Conservation (phyloP, 2,329 filamentous ascomycete species). For the Pseudopithomyces chartarum region DNA sequence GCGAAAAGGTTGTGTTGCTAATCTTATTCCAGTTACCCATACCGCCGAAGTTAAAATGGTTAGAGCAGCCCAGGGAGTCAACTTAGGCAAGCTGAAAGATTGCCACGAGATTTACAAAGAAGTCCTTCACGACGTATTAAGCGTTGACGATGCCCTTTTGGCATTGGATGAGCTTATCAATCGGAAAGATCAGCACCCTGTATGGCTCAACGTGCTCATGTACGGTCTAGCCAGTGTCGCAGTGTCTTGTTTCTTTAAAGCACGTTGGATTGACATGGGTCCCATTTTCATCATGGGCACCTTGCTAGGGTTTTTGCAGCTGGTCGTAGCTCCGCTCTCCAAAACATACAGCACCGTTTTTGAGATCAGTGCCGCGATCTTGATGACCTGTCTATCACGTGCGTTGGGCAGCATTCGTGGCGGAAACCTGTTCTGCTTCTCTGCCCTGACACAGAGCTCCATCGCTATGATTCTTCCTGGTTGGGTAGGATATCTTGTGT, state of each 20-base stretch:
- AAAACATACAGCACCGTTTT: constrained; percentile 66
- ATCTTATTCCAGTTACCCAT: constrained; percentile 57
- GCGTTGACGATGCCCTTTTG: constrained; percentile 69
- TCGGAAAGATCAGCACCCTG: constrained; percentile 58
- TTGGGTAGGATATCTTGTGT: constrained; percentile 31
- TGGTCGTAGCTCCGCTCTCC: constrained; percentile 73
- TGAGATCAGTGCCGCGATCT: constrained; percentile 52
- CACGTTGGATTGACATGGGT: constrained; percentile 76
- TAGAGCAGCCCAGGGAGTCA: constrained; percentile 69
- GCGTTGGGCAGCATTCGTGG: constrained; percentile 53
- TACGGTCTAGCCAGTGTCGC: constrained; percentile 76
- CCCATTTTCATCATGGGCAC: constrained; percentile 77
- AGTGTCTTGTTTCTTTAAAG: constrained; percentile 79
- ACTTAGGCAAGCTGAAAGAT: constrained; percentile 74
- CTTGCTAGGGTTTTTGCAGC: constrained; percentile 74
- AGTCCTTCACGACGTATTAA: constrained; percentile 73
- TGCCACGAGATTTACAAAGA: constrained; percentile 79
- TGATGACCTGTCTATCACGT: constrained; percentile 54
- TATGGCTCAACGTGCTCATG: constrained; percentile 61
- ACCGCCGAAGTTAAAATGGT: constrained; percentile 81
- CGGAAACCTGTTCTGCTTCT: constrained; percentile 53
- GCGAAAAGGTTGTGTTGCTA: background rate
- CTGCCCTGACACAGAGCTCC: constrained; percentile 54
- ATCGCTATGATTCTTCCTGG: constrained; percentile 57
- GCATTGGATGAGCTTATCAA: constrained; percentile 67